These are phyloP conservation scores for Clitopilus hobsonii DNA, from an alignment of 768 basidiomycete species.

Conservation along the genomic window DNA sequence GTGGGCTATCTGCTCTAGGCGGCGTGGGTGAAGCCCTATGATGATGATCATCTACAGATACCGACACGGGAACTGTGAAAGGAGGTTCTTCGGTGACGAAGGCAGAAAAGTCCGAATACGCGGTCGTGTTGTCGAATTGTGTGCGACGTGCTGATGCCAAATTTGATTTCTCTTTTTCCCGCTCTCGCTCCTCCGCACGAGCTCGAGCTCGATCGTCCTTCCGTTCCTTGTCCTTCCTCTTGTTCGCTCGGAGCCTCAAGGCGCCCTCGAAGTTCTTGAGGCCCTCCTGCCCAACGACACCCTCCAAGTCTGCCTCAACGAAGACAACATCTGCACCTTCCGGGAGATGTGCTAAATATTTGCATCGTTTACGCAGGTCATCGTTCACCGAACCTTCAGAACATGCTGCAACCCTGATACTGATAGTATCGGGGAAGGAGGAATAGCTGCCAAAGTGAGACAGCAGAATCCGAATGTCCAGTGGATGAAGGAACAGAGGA, in stretches of 20 bases:
- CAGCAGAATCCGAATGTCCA: constrained; percentile 91
- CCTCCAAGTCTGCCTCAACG: constrained; percentile 79
- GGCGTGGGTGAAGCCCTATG: constrained; percentile 16
- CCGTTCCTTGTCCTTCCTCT: constrained; percentile 75
- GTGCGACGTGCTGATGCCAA: constrained; percentile 12
- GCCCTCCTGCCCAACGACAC: constrained; percentile 71
- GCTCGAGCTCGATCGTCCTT: constrained; percentile 84
- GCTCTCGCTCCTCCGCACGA: constrained; percentile 72
- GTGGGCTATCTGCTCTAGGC: constrained; percentile 12
- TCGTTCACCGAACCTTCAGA: constrained; percentile 84
- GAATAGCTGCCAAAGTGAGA: constrained; percentile 79
- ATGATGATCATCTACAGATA: constrained; percentile 21
- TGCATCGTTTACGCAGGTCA: constrained; percentile 90
- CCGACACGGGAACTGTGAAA: constrained; percentile 17
- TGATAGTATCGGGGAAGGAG: constrained; percentile 79
- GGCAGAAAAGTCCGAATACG: not conserved
- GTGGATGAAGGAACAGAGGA: constrained; percentile 89
- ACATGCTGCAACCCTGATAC: constrained; percentile 72
- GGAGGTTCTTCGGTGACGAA: constrained; percentile 11
- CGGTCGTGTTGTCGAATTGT: not conserved
- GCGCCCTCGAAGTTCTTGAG: constrained; percentile 82
- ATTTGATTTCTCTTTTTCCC: constrained; percentile 45
- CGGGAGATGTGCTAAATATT: constrained; percentile 91
- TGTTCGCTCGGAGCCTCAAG: constrained; percentile 66
- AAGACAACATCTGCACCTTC: constrained; percentile 92